Evolutionary conservation across 495 filamentous ascomycete genomes (phyloP), one percentile per base, ranked within the genome.

Genomic region (Eremomyces bilateralis): DNA sequence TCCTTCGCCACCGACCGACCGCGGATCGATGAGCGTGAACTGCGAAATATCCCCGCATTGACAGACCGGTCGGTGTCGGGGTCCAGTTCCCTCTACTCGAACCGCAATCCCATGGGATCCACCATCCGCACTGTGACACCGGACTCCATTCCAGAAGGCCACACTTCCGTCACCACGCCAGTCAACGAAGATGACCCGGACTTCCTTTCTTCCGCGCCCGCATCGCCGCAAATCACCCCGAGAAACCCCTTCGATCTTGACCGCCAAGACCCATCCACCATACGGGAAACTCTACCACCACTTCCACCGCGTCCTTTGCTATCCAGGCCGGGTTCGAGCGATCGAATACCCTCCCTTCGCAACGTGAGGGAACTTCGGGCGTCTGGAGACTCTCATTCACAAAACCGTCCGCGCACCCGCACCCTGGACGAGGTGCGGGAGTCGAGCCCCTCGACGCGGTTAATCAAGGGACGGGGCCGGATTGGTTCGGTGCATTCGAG

Each of bases 371-470:
- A 47, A 11, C 3, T 40, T 29, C n/a, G n/a, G n/a, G n/a, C n/a
- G n/a, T n/a, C n/a, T n/a, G n/a, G n/a, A n/a, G n/a, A n/a, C n/a
- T n/a, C n/a, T n/a, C n/a, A n/a, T n/a, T n/a, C n/a, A n/a, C 34
- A 39, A 18, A 42, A 41, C 12, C 43, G 54, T 13, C 54, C 51
- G 15, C 45, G 57, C 13, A 58, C 57, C 16, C 33, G 57, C 19
- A 60, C 56, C 15, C 29, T 59, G 29, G 56, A 56, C 18, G 53
- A 59, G 36, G 38, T 37, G 10, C 41, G 48, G 17, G 52, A 54
- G 8, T 41, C 35, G 10, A 51, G 48, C 6, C 53, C 52, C 11
- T 29, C 46, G 1, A 42, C 39, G 10, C 29, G 50, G 21, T 44
- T 53, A 12, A 41, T 41, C 15, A 48, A 36, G 15, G 50, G 41